Evolutionary conservation across 192 early-diverging fungal genomes (phyloP), one percentile per base, ranked within the genome.

Genomic region (Phlyctochytrium arcticum): DNA sequence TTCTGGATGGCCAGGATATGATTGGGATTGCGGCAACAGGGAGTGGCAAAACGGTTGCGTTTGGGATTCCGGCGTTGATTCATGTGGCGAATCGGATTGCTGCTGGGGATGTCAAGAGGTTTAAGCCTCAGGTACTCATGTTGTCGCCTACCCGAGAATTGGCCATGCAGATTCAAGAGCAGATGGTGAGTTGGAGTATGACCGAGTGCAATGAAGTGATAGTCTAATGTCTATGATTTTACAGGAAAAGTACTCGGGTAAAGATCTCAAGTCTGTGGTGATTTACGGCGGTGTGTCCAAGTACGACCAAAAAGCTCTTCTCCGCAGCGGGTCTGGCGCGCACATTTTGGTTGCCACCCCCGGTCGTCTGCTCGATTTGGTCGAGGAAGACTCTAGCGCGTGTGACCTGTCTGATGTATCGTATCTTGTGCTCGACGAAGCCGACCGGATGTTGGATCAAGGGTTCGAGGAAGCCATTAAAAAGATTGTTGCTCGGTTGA

Each of bases 401-500:
- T 83, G 89, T 48, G 88, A 94, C 66, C 75, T 98, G 30, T 84
- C 85, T 27, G 69, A 87, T 39, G 90, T 97, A 10, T 82, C 84
- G 2, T 99, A 88, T 68, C 73, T 98, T 68, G 95, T 99, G 6
- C 77, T 98, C 46, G 95, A 99, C 68, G 95, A 98, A 78, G 95
- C 93, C 36, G 96, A 98, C 80, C 88, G 94, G 59, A 98, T 96
- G 96, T 77, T 98, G 60, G 94, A 99, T 62, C 84, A 87, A 60
- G 94, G 92, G 34, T 96, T 96, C 76, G 91, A 97, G 65, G 85
- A 90, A 54, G 91, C 88, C 47, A 92, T 98, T 57, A 85, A 86
- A 47, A 86, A 86, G 27, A 97, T 98, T 60, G 83, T 96, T 42
- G 73, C 74, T 23, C 82, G 88, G 65, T 82, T 89, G 44, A 67